Percentiles rank a stretch among this genome's conserved stretches.
Conservation (phyloP, 352 stramenopile species). For the Globisporangium camurandrum region DNA sequence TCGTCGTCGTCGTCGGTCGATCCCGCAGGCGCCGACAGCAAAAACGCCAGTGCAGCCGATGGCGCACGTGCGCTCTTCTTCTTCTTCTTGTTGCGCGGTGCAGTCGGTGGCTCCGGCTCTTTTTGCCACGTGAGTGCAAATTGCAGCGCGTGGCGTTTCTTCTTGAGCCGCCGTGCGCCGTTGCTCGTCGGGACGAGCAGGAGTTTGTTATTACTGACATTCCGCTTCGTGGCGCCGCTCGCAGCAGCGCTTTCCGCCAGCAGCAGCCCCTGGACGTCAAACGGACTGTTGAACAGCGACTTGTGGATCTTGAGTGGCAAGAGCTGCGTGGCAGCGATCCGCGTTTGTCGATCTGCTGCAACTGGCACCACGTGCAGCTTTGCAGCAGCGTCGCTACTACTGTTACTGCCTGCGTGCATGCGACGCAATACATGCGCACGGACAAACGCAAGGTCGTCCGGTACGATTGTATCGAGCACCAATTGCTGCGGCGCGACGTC, state of each 20-base stretch:
- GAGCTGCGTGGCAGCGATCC: constrained; percentile 29
- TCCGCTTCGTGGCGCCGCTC: too few species aligned
- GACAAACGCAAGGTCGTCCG: constrained; percentile 60
- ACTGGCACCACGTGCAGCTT: constrained; percentile 13
- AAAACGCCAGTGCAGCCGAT: constrained; percentile 69
- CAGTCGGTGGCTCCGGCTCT: constrained; percentile 37
- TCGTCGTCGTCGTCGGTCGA: constrained; percentile 67
- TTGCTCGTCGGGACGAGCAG: constrained; percentile 63
- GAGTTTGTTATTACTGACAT: too few species aligned
- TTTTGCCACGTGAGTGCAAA: constrained; percentile 85
- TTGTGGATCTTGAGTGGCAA: constrained; percentile 82
- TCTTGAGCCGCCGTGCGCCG: constrained; percentile 68
- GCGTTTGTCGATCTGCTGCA: constrained; percentile 18
- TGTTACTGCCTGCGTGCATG: constrained; percentile 25
- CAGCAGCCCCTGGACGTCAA: constrained; percentile 64
- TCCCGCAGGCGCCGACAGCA: constrained; percentile 62
- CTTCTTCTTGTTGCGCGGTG: constrained; percentile 76
- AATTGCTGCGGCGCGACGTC: constrained; percentile 52
- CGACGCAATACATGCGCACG: constrained; percentile 49
- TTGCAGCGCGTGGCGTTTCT: constrained; percentile 76
- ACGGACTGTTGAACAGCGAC: constrained; percentile 77
- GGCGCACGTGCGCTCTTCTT: constrained; percentile 59
- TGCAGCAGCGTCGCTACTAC: constrained; percentile 12
- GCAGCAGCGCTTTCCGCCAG: constrained; percentile 67
- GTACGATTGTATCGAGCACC: constrained; percentile 49